phyloP scores from a whole-genome alignment of 2,329 filamentous ascomycete species.

The Diplodia intermedia region DNA sequence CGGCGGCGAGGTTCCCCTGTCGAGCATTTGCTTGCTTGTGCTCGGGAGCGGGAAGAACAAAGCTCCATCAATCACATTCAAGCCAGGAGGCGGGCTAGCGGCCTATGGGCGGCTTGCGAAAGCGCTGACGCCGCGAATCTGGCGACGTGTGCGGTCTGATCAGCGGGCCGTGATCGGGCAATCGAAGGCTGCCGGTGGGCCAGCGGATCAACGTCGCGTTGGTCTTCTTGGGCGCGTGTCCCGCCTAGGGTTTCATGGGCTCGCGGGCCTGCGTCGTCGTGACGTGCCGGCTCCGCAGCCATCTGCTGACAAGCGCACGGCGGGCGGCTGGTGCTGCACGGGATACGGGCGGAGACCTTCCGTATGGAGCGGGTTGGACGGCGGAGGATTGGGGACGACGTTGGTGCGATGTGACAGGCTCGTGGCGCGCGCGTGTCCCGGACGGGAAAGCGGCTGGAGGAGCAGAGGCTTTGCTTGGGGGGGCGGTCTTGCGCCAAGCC shows the following conservation, averaged over 20 bases:
- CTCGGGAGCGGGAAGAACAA: conserved; percentile 30
- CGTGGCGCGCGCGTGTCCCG: conserved; percentile 12
- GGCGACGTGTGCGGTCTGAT: conserved; percentile 22
- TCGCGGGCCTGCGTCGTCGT: conserved; percentile 3
- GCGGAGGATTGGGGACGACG: background rate
- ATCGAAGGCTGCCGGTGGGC: conserved; percentile 14
- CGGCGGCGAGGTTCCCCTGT: conserved; percentile 13
- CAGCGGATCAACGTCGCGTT: conserved; percentile 28
- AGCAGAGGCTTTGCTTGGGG: background rate
- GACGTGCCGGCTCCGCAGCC: background rate
- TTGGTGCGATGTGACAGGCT: conserved; percentile 13
- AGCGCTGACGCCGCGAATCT: conserved; percentile 26
- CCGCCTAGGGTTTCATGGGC: conserved; percentile 24
- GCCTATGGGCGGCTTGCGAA: conserved; percentile 22
- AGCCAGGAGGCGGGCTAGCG: conserved; percentile 25
- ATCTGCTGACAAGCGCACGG: background rate
- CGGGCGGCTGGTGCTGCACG: conserved; percentile 6
- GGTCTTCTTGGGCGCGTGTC: conserved; percentile 27
- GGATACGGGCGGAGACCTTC: conserved; percentile 12
- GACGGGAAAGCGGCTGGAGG: conserved; percentile 19
- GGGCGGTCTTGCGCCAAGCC: background rate
- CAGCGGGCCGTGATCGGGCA: conserved; percentile 26
- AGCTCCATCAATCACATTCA: conserved; percentile 29
- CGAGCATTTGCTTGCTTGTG: conserved; percentile 27
- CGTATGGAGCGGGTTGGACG: conserved; percentile 6